A percentile compares a stretch with the other conserved stretches of the same genome.
phyloP scores from a whole-genome alignment of 768 basidiomycete species.

The Hericium coralloides region DNA sequence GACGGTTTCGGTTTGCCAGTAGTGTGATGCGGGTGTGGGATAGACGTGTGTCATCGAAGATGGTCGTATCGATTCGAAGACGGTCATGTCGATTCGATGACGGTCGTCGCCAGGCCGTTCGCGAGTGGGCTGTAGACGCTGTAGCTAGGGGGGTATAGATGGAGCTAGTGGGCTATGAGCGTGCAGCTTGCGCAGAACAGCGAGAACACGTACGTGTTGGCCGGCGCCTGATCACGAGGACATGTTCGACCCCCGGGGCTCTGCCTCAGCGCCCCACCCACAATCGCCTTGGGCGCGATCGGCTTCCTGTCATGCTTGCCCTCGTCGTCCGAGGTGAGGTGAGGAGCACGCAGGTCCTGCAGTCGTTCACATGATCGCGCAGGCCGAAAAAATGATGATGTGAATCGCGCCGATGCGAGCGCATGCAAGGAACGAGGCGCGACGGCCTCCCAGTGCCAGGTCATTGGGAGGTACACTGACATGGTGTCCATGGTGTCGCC shows the following conservation, averaged over 20 bases:
- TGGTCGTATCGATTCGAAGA: too few relatives aligned
- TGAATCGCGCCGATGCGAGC: slow-evolving; percentile 95
- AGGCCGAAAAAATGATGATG: slow-evolving; percentile 95
- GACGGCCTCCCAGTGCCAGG: slow-evolving; percentile 95
- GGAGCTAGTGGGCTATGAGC: slow-evolving; percentile 98
- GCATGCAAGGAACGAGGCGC: slow-evolving; percentile 94
- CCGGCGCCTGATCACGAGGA: slow-evolving; percentile 82
- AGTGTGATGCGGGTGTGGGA: slow-evolving; percentile 93
- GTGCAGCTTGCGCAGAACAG: slow-evolving; percentile 92
- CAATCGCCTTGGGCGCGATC: slow-evolving; percentile 91
- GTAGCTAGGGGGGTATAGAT: slow-evolving; percentile 94
- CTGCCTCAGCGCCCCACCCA: slow-evolving; percentile 81
- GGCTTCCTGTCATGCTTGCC: slow-evolving; percentile 89
- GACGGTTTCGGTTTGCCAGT: slow-evolving; percentile 96
- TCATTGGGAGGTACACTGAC: slow-evolving; percentile 92
- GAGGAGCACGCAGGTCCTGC: slow-evolving; percentile 82
- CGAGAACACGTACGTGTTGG: slow-evolving; percentile 97
- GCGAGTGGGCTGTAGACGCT: slow-evolving; percentile 92
- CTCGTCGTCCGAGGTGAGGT: slow-evolving; percentile 93
- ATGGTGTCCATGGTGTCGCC: too few relatives aligned
- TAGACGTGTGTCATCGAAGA: too few relatives aligned
- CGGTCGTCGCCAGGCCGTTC: slow-evolving; percentile 76
- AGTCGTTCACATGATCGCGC: slow-evolving; percentile 86
- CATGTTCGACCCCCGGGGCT: slow-evolving; percentile 83
- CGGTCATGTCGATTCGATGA: slow-evolving; percentile 95